These are phyloP conservation scores for Leishmania arabica DNA, from an alignment of 208 protist species.

Conservation along the genomic window DNA sequence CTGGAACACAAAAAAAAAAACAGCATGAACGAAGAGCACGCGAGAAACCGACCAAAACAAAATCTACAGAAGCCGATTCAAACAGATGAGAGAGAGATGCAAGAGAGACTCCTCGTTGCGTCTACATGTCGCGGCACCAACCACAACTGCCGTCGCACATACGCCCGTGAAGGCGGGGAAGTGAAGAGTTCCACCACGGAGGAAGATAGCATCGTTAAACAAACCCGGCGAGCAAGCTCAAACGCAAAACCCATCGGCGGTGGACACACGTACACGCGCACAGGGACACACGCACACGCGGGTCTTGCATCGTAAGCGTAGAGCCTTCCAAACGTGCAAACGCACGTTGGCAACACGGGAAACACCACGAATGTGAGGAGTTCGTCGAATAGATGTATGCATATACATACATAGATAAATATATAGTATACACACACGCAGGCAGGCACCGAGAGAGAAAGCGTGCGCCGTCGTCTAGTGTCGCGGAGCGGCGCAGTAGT, in stretches of 20 bases:
- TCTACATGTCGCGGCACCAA: not conserved
- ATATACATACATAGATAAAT: too few species aligned
- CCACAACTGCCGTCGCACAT: not conserved
- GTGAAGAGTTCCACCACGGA: not conserved
- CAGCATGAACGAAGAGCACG: not conserved
- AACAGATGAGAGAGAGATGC: not conserved
- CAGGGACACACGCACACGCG: not conserved
- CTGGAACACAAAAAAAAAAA: not conserved
- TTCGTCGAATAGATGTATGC: too few species aligned
- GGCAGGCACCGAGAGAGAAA: too few species aligned
- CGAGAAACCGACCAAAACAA: not conserved
- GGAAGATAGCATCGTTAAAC: not conserved
- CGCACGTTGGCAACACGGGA: too few species aligned
- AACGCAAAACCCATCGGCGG: not conserved
- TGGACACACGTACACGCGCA: not conserved
- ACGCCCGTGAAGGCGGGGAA: not conserved
- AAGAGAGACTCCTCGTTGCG: not conserved
- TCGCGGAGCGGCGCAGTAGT: too few species aligned
- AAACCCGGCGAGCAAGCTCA: not conserved
- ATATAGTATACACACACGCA: too few species aligned
- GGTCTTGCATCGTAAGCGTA: too few species aligned
- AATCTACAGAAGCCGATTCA: not conserved
- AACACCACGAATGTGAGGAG: too few species aligned
- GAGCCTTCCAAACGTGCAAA: too few species aligned
- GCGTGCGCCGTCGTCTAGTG: too few species aligned